Evolutionary conservation across 2,329 filamentous ascomycete genomes (phyloP), one percentile per base, ranked within the genome.

Genomic region (Clarireedia hainanense): DNA sequence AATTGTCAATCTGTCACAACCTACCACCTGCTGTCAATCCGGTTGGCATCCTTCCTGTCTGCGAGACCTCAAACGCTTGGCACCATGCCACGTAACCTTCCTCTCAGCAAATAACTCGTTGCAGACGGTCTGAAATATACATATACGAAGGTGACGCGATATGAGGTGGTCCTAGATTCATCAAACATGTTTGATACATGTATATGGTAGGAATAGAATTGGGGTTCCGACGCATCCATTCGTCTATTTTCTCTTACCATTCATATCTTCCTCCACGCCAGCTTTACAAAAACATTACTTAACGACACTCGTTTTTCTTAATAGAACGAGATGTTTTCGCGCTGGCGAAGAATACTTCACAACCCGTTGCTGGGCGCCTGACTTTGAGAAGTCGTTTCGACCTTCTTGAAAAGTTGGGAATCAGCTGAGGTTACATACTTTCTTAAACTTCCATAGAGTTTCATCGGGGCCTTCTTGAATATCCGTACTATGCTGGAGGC

Each of bases 321-420:
- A 53, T 59, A 54, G 71, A 80, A 73, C 75, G 76, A 74, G 73
- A 73, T 82, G 81, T 83, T 83, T 82, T 84, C 80, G 80, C 78
- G 79, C 83, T 83, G 81, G 81, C 83, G 82, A 73, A 86, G 81
- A 86, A 62, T 74, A 76, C 74, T 64, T 65, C 9, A 70, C 52
- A 53, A 79, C 81, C 81, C 81, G 80, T 85, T 76, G 81, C 83
- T 86, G 83, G 83, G 83, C 83, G 80, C 83, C 83, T 78, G 79
- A 74, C 73, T 78, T 83, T 79, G 81, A 84, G 78, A 74, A 75
- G 76, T 80, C 79, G 73, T 84, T 80, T 72, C 72, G 79, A 79
- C 76, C 73, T 75, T 77, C 72, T 72, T 77, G 81, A 85, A 74
- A 78, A 77, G 73, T 75, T 79, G 77, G 83, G 83, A 86, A 86